A percentile compares a stretch with the other conserved stretches of the same genome.
These are phyloP conservation scores for Scedosporium apiospermum DNA, from an alignment of 2,329 filamentous ascomycete species.

Conservation along the genomic window DNA sequence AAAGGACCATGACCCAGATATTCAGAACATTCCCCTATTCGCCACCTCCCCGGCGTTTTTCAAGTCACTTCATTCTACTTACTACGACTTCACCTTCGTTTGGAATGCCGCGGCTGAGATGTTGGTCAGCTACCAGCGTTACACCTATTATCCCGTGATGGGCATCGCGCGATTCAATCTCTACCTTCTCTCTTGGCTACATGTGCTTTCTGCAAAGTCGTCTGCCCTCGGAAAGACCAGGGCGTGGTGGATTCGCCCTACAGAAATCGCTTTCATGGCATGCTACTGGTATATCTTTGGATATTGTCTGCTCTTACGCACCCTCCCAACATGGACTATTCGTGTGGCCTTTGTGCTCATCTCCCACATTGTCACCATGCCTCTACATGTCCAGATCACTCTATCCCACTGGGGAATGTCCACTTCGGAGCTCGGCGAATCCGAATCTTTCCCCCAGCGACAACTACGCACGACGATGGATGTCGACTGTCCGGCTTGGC, in stretches of 20 bases:
- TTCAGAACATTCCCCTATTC: slow-evolving; percentile 61
- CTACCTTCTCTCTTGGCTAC: slow-evolving; percentile 57
- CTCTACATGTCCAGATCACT: slow-evolving; percentile 63
- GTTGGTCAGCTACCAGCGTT: slow-evolving; percentile 51
- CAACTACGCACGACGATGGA: slow-evolving; percentile 67
- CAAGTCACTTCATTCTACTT: slow-evolving; percentile 50
- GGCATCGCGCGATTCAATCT: slow-evolving; percentile 63
- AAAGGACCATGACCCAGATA: slow-evolving; percentile 48
- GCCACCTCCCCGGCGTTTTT: slow-evolving; percentile 59
- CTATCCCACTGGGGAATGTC: slow-evolving; percentile 67
- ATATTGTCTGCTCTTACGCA: slow-evolving; percentile 52
- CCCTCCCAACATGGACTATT: slow-evolving; percentile 46
- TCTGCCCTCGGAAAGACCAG: slow-evolving; percentile 44
- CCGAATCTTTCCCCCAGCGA: slow-evolving; percentile 59
- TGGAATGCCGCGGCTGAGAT: slow-evolving; percentile 54
- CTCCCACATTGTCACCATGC: slow-evolving; percentile 56
- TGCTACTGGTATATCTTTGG: slow-evolving; percentile 62
- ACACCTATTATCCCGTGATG: slow-evolving; percentile 61
- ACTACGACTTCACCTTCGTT: slow-evolving; percentile 49
- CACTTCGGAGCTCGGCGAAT: slow-evolving; percentile 51
- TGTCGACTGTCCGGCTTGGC: slow-evolving; percentile 61
- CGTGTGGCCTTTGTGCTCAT: slow-evolving; percentile 55
- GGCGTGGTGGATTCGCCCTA: slow-evolving; percentile 59
- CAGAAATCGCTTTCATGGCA: slow-evolving; percentile 52
- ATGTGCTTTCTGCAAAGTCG: slow-evolving; percentile 47